Evolutionary conservation across 257 asterid genomes (phyloP), one percentile per base, ranked within the genome.

Genomic region (Asclepias syriaca): DNA sequence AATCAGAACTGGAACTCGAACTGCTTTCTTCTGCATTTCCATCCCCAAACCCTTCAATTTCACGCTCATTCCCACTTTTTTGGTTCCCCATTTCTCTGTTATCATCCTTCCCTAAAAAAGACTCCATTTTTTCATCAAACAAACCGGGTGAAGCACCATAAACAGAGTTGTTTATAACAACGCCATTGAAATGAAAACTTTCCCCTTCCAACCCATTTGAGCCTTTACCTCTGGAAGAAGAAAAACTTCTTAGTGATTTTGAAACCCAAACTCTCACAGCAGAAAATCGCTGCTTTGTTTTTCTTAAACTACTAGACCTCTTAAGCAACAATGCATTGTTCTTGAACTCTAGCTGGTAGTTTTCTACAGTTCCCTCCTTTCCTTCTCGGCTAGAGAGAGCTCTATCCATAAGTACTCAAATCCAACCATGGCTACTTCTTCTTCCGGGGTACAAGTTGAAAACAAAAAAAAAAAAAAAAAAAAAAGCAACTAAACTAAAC

Each of bases 161-260:
- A 19, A 69, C 81, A 55, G 90, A 84, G 81, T 84, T 87, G 75
- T 84, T 84, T 49, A 84, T 84, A 13, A 89, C 77, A 81, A 85
- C 75, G 16, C 92, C 90, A 79, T 84, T 85, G 79, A 86, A 86
- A 40, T 71, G 74, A 24, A 79, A 84, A 76, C 90, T 77, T 66
- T 68, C 80, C 57, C 81, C 74, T 3, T 82, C 82, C 67, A 69
- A 54, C 48, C 84, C 79, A 15, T 68, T 81, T 1, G 68, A 64
- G 7, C 22, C 29, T 39, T 37, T 64, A 64, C 81, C 83, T 77
- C 73, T 86, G 0, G 56, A 45, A 65, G 72, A 78, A 81, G 72
- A 78, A 80, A 84, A 76, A 74, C 78, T 85, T 54, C 69, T 85
- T 12, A 83, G 73, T 13, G 88, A 81, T 77, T 84, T 91, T 45